Evolutionary conservation across 2,329 filamentous ascomycete species (phyloP), one percentile per base, ranked within the genome.

Genomic region (Stachybotrys elegans): DNA sequence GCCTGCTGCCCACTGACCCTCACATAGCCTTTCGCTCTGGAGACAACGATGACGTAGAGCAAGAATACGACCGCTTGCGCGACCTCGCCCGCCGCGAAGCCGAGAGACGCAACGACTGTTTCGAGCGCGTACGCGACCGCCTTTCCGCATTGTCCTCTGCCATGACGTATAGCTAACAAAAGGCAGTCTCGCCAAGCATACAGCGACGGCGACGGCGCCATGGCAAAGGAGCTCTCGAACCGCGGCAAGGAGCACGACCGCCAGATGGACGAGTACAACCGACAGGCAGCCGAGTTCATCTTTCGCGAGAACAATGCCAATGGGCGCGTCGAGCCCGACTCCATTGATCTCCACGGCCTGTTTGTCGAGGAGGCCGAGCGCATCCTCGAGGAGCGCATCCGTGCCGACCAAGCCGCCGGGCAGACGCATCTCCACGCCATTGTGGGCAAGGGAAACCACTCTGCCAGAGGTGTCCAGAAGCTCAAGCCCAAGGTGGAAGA

Each of bases 321-420:
- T 3, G 87, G 81, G 16, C 81, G 85, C 48, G 85, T 95, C 9
- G 76, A 80, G 14, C 73, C 73, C 32, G 92, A 97, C 66, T 89
- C 86, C 8, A 91, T 98, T 56, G 93, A 98, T 68, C 75, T 98
- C 39, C 93, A 98, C 65, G 93, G 93, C 3, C 86, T 94, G 60
- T 96, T 86, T 58, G 91, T 95, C 47, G 88, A 95, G 62, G 93
- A 97, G 71, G 93, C 93, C 5, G 90, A 95, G 71, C 80, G 88
- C 51, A 93, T 96, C 45, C 72, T 97, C 19, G 88, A 92, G 69
- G 76, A 88, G 66, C 78, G 93, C 53, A 95, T 98, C 59, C 79
- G 81, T 53, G 83, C 87, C 53, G 90, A 90, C 46, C 80, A 81
- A 61, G 65, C 76, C 43, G 76, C 80, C 27, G 88, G 88, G 1